A percentile compares a stretch with the other conserved stretches of the same genome.
Evolutionary conservation across 306 rosid species (phyloP).

Genomic region (Trifolium fragiferum): DNA sequence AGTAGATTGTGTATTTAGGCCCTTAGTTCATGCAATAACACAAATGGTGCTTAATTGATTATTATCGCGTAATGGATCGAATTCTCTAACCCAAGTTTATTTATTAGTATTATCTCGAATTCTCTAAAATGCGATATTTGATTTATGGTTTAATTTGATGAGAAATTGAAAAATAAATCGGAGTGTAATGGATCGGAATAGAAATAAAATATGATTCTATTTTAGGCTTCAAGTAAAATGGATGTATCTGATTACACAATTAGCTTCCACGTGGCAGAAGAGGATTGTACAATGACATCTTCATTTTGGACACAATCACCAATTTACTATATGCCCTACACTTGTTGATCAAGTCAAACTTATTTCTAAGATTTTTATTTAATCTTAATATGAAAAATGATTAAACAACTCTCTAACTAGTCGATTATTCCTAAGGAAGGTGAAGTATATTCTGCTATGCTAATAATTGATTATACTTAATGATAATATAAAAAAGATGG

Average conservation of each 20-base stretch:
- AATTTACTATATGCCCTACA: neutral
- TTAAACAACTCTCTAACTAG: constrained; percentile 25
- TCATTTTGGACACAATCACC: neutral
- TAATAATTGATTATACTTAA: constrained; percentile 10
- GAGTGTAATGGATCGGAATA: too few species aligned
- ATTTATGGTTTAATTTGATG: neutral
- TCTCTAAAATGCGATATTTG: neutral
- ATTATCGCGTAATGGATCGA: too few species aligned
- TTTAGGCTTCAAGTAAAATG: neutral
- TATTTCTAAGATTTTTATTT: neutral
- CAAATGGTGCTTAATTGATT: neutral
- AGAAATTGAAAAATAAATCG: accelerated
- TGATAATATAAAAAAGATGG: too few species aligned
- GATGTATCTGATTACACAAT: neutral
- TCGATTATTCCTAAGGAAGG: constrained; percentile 32
- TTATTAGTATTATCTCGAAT: too few species aligned
- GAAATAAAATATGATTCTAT: neutral
- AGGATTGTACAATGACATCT: neutral
- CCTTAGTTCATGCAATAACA: neutral
- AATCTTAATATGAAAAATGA: constrained; percentile 26
- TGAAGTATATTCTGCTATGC: constrained; percentile 49
- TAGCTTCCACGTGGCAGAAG: constrained; percentile 40
- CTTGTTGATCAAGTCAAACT: constrained; percentile 1
- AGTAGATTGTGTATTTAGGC: neutral
- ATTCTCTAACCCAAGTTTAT: too few species aligned